phyloP scores from a whole-genome alignment of 345 rosid species.

The Populus deltoides region DNA sequence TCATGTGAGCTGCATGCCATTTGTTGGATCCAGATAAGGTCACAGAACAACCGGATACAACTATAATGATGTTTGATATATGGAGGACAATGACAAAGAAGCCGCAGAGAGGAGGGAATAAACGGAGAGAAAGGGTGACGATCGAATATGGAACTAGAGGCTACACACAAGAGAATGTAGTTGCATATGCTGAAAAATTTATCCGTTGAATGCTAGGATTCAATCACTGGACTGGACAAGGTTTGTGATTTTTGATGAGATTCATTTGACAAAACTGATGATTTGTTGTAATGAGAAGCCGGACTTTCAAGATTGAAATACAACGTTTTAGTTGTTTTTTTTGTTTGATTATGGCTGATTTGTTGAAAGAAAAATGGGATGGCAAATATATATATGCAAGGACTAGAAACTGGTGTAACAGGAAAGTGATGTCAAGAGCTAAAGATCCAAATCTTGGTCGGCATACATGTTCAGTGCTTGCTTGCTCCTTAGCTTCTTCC shows the following conservation, averaged over 20 bases:
- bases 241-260: conserved; percentile 4
- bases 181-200: conserved; percentile 26
- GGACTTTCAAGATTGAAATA: too few relatives aligned
- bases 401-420: not conserved
- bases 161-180: conserved; percentile 37
- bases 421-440: not conserved
- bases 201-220: conserved; percentile 26
- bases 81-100: conserved; percentile 59
- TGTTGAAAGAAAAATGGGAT: not conserved
- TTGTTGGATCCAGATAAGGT: conserved; percentile 46
- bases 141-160: conserved; percentile 36
- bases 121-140: conserved; percentile 38
- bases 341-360: not conserved
- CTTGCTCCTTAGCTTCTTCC: too few relatives aligned
- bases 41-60: conserved; percentile 66
- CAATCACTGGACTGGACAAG: not conserved
- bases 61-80: conserved; percentile 51
- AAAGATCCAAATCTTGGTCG: too few relatives aligned
- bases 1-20: conserved; percentile 90
- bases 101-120: conserved; percentile 68
- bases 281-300: not conserved
- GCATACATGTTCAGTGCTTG: too few relatives aligned
- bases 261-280: conserved; percentile 1
- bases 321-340: too few relatives aligned
- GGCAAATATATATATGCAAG: not conserved